Conservation (phyloP, 345 rosid genomes). For the Reutealis trisperma region DNA sequence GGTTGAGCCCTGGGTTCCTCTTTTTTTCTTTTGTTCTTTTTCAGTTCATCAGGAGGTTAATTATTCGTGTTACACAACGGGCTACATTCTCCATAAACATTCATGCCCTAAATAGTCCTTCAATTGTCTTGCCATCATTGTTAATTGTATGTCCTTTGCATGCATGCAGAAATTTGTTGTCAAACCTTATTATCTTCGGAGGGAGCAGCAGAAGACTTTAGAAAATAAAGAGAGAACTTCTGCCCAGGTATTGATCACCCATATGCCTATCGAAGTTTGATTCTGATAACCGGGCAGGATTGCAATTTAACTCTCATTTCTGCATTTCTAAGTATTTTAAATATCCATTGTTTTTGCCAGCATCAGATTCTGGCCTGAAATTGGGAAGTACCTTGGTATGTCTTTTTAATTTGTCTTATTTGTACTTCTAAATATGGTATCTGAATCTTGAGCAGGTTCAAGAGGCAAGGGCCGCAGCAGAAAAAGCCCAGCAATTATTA, state of each 20-base stretch:
- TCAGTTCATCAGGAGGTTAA: not conserved
- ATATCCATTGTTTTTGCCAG: not conserved
- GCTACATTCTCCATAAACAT: not conserved
- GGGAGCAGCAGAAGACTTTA: constrained; percentile 70
- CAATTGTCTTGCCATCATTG: not conserved
- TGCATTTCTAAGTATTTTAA: not conserved
- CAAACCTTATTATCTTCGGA: constrained; percentile 69
- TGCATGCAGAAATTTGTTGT: constrained; percentile 66
- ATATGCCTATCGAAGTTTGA: not conserved
- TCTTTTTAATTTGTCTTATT: not conserved
- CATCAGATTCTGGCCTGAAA: not conserved
- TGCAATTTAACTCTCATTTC: not conserved
- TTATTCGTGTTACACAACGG: not conserved
- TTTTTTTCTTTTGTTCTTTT: not conserved
- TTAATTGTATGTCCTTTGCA: not conserved
- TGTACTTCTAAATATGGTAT: constrained; percentile 7
- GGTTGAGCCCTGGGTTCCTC: not conserved
- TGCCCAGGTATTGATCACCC: constrained; percentile 57
- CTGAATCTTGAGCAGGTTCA: constrained; percentile 49
- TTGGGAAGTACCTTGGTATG: not conserved
- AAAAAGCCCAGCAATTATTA: constrained; percentile 77
- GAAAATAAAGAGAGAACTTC: constrained; percentile 69
- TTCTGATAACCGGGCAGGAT: not conserved
- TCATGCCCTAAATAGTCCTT: not conserved
- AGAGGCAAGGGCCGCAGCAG: constrained; percentile 72